These are phyloP conservation scores for Kregervanrija pseudodelftensis DNA, from an alignment of 805 yeast genomes.

Conservation along the genomic window DNA sequence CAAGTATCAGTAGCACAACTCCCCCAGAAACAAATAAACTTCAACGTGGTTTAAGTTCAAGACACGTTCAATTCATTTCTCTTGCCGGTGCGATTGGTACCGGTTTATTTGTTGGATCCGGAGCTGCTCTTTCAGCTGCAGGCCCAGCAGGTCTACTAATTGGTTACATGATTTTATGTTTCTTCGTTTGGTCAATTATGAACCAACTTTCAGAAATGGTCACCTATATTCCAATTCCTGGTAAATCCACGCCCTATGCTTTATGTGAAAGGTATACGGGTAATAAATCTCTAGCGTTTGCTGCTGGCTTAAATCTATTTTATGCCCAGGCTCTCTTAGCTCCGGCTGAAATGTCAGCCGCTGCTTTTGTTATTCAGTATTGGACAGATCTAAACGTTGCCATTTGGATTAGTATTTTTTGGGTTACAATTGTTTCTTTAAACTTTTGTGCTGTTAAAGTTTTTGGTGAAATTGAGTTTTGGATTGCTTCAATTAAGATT, in stretches of 20 bases:
- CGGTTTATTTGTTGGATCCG: slow-evolving; percentile 46
- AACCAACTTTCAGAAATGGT: slow-evolving; percentile 63
- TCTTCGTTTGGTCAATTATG: slow-evolving; percentile 61
- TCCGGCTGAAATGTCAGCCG: slow-evolving; percentile 59
- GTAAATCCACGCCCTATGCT: slow-evolving; percentile 60
- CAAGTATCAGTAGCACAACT: no score
- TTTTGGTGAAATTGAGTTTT: slow-evolving; percentile 52
- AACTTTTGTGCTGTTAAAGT: slow-evolving; percentile 47
- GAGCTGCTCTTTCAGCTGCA: slow-evolving; percentile 30
- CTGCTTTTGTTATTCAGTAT: slow-evolving; percentile 53
- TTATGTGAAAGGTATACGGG: slow-evolving; percentile 25
- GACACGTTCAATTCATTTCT: slow-evolving; percentile 59
- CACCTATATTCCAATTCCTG: slow-evolving; percentile 51
- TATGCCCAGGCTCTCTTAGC: slow-evolving; percentile 46
- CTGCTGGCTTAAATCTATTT: slow-evolving; percentile 42
- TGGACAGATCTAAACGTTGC: slow-evolving; percentile 57
- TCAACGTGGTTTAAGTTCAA: slow-evolving; percentile 34
- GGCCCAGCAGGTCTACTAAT: slow-evolving; percentile 42
- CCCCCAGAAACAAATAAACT: slow-evolving; percentile 5
- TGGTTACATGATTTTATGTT: slow-evolving; percentile 56
- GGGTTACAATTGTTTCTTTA: slow-evolving; percentile 37
- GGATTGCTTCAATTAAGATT: slow-evolving; percentile 60
- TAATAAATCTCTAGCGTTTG: slow-evolving; percentile 53
- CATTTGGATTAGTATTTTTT: slow-evolving; percentile 51
- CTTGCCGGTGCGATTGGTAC: slow-evolving; percentile 71